These are phyloP conservation scores for Pseudopediastrum boryanum DNA, from an alignment of 139 green algal genomes.

Conservation along the genomic window DNA sequence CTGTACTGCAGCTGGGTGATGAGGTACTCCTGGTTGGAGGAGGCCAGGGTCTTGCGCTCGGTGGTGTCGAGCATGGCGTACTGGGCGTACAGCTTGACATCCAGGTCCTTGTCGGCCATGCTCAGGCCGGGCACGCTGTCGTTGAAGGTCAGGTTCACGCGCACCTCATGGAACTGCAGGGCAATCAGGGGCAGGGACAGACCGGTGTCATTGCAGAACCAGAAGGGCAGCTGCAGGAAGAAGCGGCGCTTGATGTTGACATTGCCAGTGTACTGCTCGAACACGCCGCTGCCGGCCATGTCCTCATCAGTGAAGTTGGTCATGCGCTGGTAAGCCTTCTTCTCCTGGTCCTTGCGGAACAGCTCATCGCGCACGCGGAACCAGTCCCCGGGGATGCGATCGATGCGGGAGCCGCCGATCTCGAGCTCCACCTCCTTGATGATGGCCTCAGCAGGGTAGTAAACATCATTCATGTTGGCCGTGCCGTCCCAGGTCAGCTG, in stretches of 20 bases:
- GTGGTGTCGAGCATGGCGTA: conserved; percentile 39
- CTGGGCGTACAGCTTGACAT: conserved; percentile 8
- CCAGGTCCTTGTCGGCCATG: background rate
- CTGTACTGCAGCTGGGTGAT: conserved; percentile 38
- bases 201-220: conserved; percentile 14
- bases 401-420: conserved; percentile 44
- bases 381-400: conserved; percentile 40
- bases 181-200: conserved; percentile 41
- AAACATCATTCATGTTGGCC: background rate
- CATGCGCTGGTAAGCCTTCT: conserved; percentile 4
- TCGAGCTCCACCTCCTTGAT: conserved; percentile 37
- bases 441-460: conserved; percentile 12
- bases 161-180: conserved; percentile 39
- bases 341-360: background rate
- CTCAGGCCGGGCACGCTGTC: background rate
- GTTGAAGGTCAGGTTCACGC: conserved; percentile 36
- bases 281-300: background rate
- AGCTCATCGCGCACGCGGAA: conserved; percentile 41
- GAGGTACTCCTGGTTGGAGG: conserved; percentile 31
- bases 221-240: background rate
- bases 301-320: conserved; percentile 7
- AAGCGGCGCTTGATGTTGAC: background rate
- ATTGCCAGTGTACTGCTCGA: background rate
- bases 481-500: conserved; percentile 6
- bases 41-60: conserved; percentile 30